Evolutionary conservation across 345 rosid species (phyloP), one percentile per base, ranked within the genome.

Genomic region (Schrenkiella parvula): DNA sequence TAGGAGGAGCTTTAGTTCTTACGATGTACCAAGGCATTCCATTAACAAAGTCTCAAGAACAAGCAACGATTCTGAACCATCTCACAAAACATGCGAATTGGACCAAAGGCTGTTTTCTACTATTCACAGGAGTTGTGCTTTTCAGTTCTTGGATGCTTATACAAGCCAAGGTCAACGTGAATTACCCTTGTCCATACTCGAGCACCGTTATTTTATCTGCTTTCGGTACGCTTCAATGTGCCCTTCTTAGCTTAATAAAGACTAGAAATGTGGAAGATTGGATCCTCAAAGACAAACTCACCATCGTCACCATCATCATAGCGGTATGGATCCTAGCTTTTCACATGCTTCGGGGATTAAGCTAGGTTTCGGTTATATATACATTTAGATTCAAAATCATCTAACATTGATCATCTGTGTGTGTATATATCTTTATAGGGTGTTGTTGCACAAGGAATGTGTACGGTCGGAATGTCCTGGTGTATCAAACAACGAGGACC

Each of bases 91-190:
- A 53, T 34, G 42, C 69, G 51, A 79, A 72, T 9, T 86, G 86
- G 90, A 73, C 66, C 12, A 47, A 79, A 19, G 93, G 93, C 6
- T 80, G 85, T 28, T 4, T 80, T 8, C 39, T 78, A 56, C 47
- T 86, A 65, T 31, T 72, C 17, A 64, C 66, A 8, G 80, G 81
- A 54, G 47, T 68, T 32, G 0, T 32, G 25, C 29, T 84, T 34
- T 88, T 81, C 76, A 68, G 84, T 50, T 78, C 78, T 2, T 88
- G 90, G 90, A 80, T 84, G 78, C 74, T 88, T 34, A 50, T 84
- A 37, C 87, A 88, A 78, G 81, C 86, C 66, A 82, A 68, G 6
- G 78, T 84, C 48, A 82, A 87, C 56, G 71, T 44, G 69, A 78
- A 41, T 6, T 86, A 77, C 53, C 89, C 93, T 4, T 81, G 76